Conservation (phyloP, 2,329 filamentous ascomycete genomes). For the Epichloe baconii region DNA sequence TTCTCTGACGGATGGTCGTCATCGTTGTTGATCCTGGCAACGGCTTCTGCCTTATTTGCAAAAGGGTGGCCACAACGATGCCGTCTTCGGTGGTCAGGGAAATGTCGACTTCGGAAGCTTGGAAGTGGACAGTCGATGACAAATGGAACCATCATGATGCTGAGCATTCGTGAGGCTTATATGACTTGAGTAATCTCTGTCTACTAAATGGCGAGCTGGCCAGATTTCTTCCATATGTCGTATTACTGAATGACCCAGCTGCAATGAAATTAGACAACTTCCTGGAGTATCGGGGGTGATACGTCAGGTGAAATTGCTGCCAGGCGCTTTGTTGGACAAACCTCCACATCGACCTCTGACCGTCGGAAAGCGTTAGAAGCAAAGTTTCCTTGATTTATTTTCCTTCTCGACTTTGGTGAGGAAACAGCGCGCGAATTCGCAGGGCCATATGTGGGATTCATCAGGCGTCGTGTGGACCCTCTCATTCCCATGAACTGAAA, state of each 20-base stretch:
- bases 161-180: conserved; percentile 16
- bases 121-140: conserved; percentile 6
- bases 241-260: conserved; percentile 33
- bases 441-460: not conserved
- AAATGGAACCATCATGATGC: conserved; percentile 12
- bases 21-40: conserved; percentile 37
- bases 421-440: not conserved
- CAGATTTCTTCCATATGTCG: conserved; percentile 36
- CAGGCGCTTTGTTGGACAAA: not conserved
- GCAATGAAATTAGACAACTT: conserved; percentile 38
- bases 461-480: not conserved
- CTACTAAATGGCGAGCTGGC: conserved; percentile 38
- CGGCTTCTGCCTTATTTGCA: conserved; percentile 58
- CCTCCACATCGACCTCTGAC: not conserved
- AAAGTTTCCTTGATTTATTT: not conserved
- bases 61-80: conserved; percentile 56
- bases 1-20: conserved; percentile 38
- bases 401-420: not conserved
- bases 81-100: conserved; percentile 56
- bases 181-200: conserved; percentile 38
- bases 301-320: conserved; percentile 9
- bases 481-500: conserved; percentile 6
- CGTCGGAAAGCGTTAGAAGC: not conserved
- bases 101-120: conserved; percentile 55
- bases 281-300: conserved; percentile 7